phyloP scores from a whole-genome alignment of 192 early-diverging fungal species.

The Coemansia guatemalensis region DNA sequence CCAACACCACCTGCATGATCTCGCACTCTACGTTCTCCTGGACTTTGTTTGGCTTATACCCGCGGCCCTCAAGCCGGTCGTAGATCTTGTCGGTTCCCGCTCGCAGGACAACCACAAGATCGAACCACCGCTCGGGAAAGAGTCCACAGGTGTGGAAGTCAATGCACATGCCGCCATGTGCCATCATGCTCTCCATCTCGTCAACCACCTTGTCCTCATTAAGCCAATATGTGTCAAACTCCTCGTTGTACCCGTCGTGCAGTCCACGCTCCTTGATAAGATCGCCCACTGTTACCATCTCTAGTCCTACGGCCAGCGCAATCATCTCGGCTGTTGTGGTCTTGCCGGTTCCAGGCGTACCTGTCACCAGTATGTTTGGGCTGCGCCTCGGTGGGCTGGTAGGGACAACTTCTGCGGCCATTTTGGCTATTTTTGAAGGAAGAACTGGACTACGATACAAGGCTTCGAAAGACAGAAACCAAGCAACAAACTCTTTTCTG shows the following conservation, averaged over 20 bases:
- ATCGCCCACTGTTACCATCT: conserved; percentile 83
- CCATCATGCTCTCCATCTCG: conserved; percentile 84
- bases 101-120: conserved; percentile 89
- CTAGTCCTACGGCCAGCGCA: conserved; percentile 66
- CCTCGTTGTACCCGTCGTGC: conserved; percentile 83
- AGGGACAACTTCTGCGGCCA: conserved; percentile 23
- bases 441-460: background rate
- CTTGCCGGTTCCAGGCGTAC: conserved; percentile 85
- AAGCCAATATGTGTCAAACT: conserved; percentile 84
- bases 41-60: conserved; percentile 82
- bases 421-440: background rate
- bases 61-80: conserved; percentile 74
- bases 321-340: conserved; percentile 78
- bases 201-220: conserved; percentile 96
- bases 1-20: conserved; percentile 94
- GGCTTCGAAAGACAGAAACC: background rate
- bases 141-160: conserved; percentile 96
- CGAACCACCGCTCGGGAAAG: conserved; percentile 98
- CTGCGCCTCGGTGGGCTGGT: conserved; percentile 33
- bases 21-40: conserved; percentile 94
- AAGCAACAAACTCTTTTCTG: background rate
- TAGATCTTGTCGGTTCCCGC: conserved; percentile 78
- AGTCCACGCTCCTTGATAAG: conserved; percentile 84
- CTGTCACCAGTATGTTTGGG: conserved; percentile 83
- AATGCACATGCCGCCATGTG: conserved; percentile 79